Percentiles rank a stretch among this genome's conserved stretches.
Conservation (phyloP, 306 rosid genomes). For the Macrotyloma uniflorum region DNA sequence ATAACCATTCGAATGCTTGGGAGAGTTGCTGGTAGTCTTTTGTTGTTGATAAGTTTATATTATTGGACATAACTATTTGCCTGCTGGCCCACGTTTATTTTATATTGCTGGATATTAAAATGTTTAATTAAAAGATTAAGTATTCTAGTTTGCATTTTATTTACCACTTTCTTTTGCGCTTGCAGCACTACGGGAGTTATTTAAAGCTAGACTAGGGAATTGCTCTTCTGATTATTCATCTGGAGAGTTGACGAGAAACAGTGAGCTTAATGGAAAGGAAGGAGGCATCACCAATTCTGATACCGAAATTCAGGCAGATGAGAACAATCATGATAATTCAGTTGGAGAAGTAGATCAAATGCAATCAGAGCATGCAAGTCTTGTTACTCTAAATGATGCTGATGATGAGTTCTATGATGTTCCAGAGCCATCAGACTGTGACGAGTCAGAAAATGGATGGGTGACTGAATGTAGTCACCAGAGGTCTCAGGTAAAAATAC, state of each 20-base stretch:
- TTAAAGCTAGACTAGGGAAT: constrained; percentile 59
- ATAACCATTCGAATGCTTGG: constrained; percentile 90
- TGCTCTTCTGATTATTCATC: constrained; percentile 56
- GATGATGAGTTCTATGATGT: constrained; percentile 92
- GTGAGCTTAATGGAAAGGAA: constrained; percentile 46
- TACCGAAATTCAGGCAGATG: constrained; percentile 45
- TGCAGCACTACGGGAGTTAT: constrained; percentile 85
- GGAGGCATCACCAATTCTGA: constrained; percentile 46
- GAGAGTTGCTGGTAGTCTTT: constrained; percentile 79
- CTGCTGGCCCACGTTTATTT: constrained; percentile 17
- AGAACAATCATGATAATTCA: constrained; percentile 40
- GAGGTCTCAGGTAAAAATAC: constrained; percentile 48
- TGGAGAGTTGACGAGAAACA: constrained; percentile 53
- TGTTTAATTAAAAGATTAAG: constrained; percentile 11
- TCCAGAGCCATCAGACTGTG: constrained; percentile 70
- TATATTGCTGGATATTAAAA: constrained; percentile 10
- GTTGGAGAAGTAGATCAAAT: constrained; percentile 53
- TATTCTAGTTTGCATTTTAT: constrained; percentile 31
- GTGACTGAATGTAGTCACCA: constrained; percentile 55
- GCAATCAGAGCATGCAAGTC: constrained; percentile 58
- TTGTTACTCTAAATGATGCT: constrained; percentile 56
- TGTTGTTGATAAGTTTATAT: constrained; percentile 26
- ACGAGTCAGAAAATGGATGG: constrained; percentile 76
- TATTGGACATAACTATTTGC: constrained; percentile 1
- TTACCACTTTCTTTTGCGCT: constrained; percentile 38